Evolutionary conservation across 371 early-diverging fungal species (phyloP).

Genomic region (Batkoa obscura): DNA sequence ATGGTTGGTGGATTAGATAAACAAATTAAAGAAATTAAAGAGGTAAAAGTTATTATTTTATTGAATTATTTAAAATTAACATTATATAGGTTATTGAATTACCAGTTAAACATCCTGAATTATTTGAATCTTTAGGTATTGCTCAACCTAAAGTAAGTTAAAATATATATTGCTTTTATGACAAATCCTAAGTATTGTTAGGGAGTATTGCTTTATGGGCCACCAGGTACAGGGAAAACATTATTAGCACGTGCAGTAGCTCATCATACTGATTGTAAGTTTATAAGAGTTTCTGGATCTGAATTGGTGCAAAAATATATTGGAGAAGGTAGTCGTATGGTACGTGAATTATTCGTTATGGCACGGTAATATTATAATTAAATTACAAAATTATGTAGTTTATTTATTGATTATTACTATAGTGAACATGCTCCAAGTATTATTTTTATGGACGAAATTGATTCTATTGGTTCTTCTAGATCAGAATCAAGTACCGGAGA

Average conservation of each 20-base stretch:
- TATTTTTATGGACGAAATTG: constrained; percentile 99
- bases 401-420: not conserved
- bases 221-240: constrained; percentile 99
- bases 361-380: constrained; percentile 41
- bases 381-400: not conserved
- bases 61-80: not conserved
- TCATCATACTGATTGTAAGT: constrained; percentile 99
- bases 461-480: constrained; percentile 95
- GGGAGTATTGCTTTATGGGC: constrained; percentile 96
- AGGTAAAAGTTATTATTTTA: constrained; percentile 19
- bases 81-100: constrained; percentile 74
- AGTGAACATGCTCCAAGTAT: constrained; percentile 95
- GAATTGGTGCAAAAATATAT: constrained; percentile 99
- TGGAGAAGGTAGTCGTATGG: constrained; percentile 99
- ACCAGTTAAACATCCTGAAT: constrained; percentile 98
- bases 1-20: constrained; percentile 99
- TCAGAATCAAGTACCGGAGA: constrained; percentile 77
- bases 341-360: constrained; percentile 99
- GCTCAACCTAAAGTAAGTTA: constrained; percentile 85
- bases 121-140: constrained; percentile 98
- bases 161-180: not conserved
- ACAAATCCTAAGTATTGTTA: constrained; percentile 3
- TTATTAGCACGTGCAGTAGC: constrained; percentile 98
- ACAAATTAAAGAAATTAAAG: constrained; percentile 99
- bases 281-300: constrained; percentile 97